Base-by-base conservation (phyloP, 768 basidiomycete genomes). In the Pleurotus platypus region DNA sequence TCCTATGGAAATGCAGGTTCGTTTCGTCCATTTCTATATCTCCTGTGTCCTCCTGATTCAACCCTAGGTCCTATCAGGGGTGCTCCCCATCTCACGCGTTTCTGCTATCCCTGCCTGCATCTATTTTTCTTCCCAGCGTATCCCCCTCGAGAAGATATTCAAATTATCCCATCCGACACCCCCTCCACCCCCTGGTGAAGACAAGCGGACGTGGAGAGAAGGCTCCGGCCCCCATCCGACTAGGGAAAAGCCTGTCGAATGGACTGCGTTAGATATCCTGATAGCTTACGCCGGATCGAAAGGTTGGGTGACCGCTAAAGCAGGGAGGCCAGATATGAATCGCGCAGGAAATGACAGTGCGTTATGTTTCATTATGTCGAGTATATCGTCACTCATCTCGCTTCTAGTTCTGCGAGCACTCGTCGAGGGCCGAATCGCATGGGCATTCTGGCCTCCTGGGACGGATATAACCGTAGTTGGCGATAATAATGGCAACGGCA, bases 231-330 rank as follows among this genome's bases (percentile, higher is more conserved):
- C 64, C 30, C 60, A 46, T 18, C 57, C 55, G 15, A 59, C 57
- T 18, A 64, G 63, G 55, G 60, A 66, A n/a, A 67, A 63, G 24
- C 43, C 60, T 9, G 50, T 60, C 2, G 50, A 60, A 24, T 97
- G 94, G 95, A 94, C 92, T 0, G 87, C 94, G 3, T 91, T 89
- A 75, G 90, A 92, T 62, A 78, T 98, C 49, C 78, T 97, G 59
- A 84, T 80, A 4, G 85, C 87, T 2, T 90, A 89, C 68, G 93
- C 95, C 1, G 68, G 81, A 49, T 75, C 78, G 57, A 91, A 89
- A 67, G 88, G 90, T 16, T 93, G 88, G 86, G 70, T 94, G 42
- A 98, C 95, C 30, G 94, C 95, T 8, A 90, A 94, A 69, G 91
- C 91, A 4, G 94, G 93, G 1, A 71, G 95, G 59, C 88, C 94